These are phyloP conservation scores for Skeletonema costatum DNA, from an alignment of 108 stramenopile species.

Conservation along the genomic window DNA sequence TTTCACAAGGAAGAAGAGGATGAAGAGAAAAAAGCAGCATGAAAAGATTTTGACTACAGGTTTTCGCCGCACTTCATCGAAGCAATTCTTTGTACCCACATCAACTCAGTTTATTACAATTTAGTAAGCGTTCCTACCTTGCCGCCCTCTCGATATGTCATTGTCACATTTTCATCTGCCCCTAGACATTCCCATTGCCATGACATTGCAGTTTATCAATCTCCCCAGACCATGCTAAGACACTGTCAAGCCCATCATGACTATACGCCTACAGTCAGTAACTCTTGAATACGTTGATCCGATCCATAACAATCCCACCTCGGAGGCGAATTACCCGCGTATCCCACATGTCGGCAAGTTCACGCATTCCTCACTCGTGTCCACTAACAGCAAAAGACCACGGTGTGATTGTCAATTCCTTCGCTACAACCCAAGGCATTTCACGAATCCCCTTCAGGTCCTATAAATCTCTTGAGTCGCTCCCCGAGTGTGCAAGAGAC, in stretches of 20 bases:
- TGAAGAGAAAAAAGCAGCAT: too few relatives aligned
- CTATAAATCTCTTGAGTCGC: constrained; percentile 60
- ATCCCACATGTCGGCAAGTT: constrained; percentile 80
- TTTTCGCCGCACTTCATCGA: too few relatives aligned
- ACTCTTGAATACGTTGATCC: constrained; percentile 74
- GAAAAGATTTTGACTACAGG: too few relatives aligned
- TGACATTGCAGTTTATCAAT: too few relatives aligned
- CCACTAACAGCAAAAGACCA: constrained; percentile 65
- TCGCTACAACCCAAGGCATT: constrained; percentile 50
- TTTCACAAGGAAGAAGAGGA: not conserved
- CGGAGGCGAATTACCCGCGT: constrained; percentile 54
- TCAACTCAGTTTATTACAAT: too few relatives aligned
- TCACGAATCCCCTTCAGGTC: constrained; percentile 70
- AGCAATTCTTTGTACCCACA: too few relatives aligned
- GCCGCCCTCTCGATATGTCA: too few relatives aligned
- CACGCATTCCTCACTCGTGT: constrained; percentile 84
- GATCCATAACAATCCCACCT: constrained; percentile 48
- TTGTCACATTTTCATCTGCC: too few relatives aligned
- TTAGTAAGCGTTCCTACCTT: too few relatives aligned
- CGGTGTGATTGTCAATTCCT: constrained; percentile 35
- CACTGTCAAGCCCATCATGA: constrained; percentile 61
- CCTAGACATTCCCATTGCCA: too few relatives aligned
- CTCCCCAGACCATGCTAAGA: constrained; percentile 84
- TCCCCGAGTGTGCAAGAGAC: constrained; percentile 54
- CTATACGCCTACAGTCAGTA: constrained; percentile 77